Base-by-base conservation (phyloP, 768 basidiomycete species). In the Postia placenta region DNA sequence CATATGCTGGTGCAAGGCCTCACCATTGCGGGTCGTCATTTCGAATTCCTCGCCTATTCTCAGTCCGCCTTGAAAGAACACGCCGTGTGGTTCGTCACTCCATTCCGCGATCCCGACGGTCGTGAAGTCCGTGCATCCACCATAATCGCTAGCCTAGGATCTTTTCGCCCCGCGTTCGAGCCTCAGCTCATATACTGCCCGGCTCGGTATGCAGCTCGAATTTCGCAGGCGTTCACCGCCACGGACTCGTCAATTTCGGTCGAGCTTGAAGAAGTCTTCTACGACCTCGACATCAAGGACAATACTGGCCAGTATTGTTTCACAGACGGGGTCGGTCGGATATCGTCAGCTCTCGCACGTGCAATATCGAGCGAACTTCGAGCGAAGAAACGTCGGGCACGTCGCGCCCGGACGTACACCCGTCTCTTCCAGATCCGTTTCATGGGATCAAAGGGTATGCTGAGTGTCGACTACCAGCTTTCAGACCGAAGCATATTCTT, bases 161-260 rank as follows among this genome's bases (percentile, higher is more conserved):
- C 64, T 17, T 86, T 87, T 52, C 61, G 72, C 9, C 64, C 70
- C 37, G 65, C 78, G 1, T 74, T 72, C 26, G 81, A 83, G 55
- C 57, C 51, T 11, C 56, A 57, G 0, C 67, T 86, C 7, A 76
- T 73, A n/a, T 67, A 64, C 43, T 84, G 82, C 51, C 84, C 84
- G 3, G 83, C 84, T 19, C 73, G 85, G 46, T 85, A 82, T 61
- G 86, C 76, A 0, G 87, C 87, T 3, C 70, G 87, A 15, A 71
- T 88, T 26, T 82, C 83, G 4, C 84, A 82, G 59, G 83, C 83
- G 0, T 89, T 88, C 62, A 87, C 85, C 1, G 76, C 85, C 1
- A 89, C 86, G 0, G 83, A 87, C 52, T 70, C 78, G 0, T 77
- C 80, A 2, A 59, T 78, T 26, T 63, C 77, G 12, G 62, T 71